phyloP scores from a whole-genome alignment of 345 rosid species.

The Anacardium occidentale region DNA sequence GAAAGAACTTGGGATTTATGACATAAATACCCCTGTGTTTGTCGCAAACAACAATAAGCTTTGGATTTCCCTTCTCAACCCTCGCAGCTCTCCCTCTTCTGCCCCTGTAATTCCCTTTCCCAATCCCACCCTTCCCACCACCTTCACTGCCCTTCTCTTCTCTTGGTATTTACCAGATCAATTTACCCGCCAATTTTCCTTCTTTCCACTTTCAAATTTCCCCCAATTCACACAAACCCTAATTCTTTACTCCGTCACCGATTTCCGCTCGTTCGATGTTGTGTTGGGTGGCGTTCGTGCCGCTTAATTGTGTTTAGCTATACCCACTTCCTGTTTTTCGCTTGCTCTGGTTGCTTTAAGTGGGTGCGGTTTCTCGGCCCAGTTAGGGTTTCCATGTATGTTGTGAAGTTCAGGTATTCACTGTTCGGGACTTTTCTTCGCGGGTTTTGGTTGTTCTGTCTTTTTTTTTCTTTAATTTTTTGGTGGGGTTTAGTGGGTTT shows the following conservation, averaged over 20 bases:
- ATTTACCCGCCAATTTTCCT: conserved; percentile 53
- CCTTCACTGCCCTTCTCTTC: conserved; percentile 25
- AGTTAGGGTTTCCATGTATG: conserved; percentile 11
- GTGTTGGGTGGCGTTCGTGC: not conserved
- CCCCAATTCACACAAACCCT: conserved; percentile 14
- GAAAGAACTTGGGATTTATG: conserved; percentile 21
- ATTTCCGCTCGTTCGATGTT: not conserved
- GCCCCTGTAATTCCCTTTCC: conserved; percentile 57
- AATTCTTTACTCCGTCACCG: conserved; percentile 4
- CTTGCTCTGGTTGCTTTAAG: not conserved
- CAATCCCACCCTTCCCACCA: conserved; percentile 34
- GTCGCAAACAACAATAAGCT: conserved; percentile 15
- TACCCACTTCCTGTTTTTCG: conserved; percentile 23
- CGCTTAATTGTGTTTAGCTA: not conserved
- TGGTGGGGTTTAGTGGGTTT: not conserved
- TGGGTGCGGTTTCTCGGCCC: not conserved
- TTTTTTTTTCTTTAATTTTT: not conserved
- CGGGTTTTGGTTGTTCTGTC: not conserved
- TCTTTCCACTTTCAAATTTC: conserved; percentile 16
- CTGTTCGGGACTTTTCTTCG: not conserved
- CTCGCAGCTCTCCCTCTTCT: conserved; percentile 50
- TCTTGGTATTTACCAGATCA: conserved; percentile 23
- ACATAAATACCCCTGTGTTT: conserved; percentile 43
- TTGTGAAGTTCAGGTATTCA: conserved; percentile 12
- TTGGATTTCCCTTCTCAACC: conserved; percentile 33